These are phyloP conservation scores for Candida quercuum DNA, from an alignment of 805 yeast species.

Conservation along the genomic window DNA sequence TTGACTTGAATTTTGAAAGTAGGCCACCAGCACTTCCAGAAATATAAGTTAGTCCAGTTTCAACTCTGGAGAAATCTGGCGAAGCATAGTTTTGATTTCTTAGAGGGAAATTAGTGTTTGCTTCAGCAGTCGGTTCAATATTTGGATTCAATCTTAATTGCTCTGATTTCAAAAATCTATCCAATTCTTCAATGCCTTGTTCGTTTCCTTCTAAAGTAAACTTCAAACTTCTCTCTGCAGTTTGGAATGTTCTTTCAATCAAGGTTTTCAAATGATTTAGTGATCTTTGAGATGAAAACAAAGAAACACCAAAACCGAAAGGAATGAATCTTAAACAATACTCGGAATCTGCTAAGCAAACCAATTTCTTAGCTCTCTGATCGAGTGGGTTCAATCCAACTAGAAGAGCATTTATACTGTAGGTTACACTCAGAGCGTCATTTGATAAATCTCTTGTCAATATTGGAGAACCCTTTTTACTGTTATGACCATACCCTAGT, in stretches of 20 bases:
- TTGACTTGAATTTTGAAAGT: conserved; percentile 1
- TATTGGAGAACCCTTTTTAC: conserved; percentile 48
- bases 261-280: conserved; percentile 7
- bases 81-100: conserved; percentile 14
- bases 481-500: conserved; percentile 46
- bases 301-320: conserved; percentile 28
- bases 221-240: conserved; percentile 15
- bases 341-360: conserved; percentile 30
- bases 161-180: conserved; percentile 12
- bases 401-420: conserved; percentile 51
- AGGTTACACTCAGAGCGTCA: conserved; percentile 42
- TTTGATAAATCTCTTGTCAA: conserved; percentile 45
- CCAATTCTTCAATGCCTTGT: conserved; percentile 12
- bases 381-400: conserved; percentile 38
- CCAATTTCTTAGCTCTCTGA: conserved; percentile 16
- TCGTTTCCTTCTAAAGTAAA: conserved; percentile 13
- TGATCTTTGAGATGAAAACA: conserved; percentile 12
- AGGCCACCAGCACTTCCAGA: background rate
- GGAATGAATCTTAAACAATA: conserved; percentile 36
- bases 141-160: conserved; percentile 10
- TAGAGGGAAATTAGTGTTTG: conserved; percentile 15
- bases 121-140: background rate
- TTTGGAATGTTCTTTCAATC: conserved; percentile 11
- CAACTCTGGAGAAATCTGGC: conserved; percentile 17
- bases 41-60: conserved; percentile 8